These are phyloP conservation scores for Ploettnerulaceae sp. DNA, from an alignment of 2,329 filamentous ascomycete species.

Conservation along the genomic window DNA sequence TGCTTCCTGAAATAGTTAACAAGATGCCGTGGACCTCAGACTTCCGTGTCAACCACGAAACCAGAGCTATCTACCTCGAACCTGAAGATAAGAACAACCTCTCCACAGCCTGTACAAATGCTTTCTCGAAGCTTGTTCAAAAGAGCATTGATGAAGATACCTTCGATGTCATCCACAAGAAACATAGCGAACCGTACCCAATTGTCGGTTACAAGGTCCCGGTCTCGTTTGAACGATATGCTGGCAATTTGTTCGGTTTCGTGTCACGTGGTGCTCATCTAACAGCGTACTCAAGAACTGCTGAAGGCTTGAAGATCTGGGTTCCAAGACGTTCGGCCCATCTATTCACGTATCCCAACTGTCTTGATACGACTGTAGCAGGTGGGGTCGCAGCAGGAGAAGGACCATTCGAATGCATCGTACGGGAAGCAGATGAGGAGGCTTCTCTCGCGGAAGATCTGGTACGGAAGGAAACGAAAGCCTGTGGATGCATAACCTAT, in stretches of 20 bases:
- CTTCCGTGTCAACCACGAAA: constrained; percentile 36
- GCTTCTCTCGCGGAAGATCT: constrained; percentile 59
- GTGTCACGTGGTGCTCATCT: constrained; percentile 62
- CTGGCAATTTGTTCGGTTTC: constrained; percentile 54
- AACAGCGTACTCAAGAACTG: constrained; percentile 54
- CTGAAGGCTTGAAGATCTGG: constrained; percentile 59
- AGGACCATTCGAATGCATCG: constrained; percentile 59
- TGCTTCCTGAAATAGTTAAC: constrained; percentile 42
- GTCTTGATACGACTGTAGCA: constrained; percentile 77
- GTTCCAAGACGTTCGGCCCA: constrained; percentile 59
- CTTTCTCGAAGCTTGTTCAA: constrained; percentile 40
- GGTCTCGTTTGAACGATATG: constrained; percentile 21
- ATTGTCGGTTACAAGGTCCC: constrained; percentile 22
- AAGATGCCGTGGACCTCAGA: constrained; percentile 44
- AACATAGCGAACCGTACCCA: constrained; percentile 41
- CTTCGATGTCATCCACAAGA: constrained; percentile 37
- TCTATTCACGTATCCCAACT: constrained; percentile 68
- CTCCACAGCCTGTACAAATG: constrained; percentile 35
- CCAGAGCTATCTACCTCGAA: constrained; percentile 34
- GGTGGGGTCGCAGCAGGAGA: constrained; percentile 69
- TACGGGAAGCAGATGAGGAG: constrained; percentile 70
- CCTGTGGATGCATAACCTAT: constrained; percentile 61
- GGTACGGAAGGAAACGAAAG: constrained; percentile 46
- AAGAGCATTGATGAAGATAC: constrained; percentile 34
- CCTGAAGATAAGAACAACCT: constrained; percentile 27